Base-by-base conservation (phyloP, 305 asterid species). In the Fraxinus baroniana region DNA sequence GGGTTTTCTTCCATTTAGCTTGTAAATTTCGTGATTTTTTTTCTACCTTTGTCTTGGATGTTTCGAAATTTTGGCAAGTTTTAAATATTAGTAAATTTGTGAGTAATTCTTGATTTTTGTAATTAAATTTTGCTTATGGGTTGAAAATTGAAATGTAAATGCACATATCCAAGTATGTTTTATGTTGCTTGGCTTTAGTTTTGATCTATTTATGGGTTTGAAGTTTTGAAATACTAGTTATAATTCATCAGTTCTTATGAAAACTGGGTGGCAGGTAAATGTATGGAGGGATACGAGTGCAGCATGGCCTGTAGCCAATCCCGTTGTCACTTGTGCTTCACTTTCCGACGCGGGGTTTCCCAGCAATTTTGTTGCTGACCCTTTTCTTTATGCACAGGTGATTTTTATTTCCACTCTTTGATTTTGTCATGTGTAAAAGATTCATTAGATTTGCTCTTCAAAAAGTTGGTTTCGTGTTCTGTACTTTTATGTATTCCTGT, bases 271-370 rank as follows among this genome's bases (percentile, higher is more conserved):
- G 83, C 93, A 96, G 99, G 86, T 90, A 92, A 91, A 94, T 81
- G 71, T 91, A 30, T 90, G 93, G 91, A 91, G 88, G 85, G 89
- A 93, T 78, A 80, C 89, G 85, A 86, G 80, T 86, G 93, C 97
- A 87, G 98, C 98, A 81, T 96, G 98, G 97, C 99, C 99, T 36
- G 96, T 96, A 20, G 97, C 98, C 33, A 96, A 94, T 82, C 98
- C 99, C 3, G 91, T 94, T 71, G 82, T 94, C 85, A 93, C 98
- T 79, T 96, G 98, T 89, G 98, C 97, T 78, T 90, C 97, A 10
- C 86, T 90, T 82, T 91, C 99, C 49, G 90, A 85, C 82, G 89
- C 93, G 82, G 98, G 97, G 3, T 83, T 91, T 35, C 97, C 97
- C 82, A 96, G 97, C 86, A 96, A 94, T 75, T 96, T 94, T 85